Evolutionary conservation across 2,329 filamentous ascomycete genomes (phyloP).

Genomic region (Fusarium oligoseptatum): DNA sequence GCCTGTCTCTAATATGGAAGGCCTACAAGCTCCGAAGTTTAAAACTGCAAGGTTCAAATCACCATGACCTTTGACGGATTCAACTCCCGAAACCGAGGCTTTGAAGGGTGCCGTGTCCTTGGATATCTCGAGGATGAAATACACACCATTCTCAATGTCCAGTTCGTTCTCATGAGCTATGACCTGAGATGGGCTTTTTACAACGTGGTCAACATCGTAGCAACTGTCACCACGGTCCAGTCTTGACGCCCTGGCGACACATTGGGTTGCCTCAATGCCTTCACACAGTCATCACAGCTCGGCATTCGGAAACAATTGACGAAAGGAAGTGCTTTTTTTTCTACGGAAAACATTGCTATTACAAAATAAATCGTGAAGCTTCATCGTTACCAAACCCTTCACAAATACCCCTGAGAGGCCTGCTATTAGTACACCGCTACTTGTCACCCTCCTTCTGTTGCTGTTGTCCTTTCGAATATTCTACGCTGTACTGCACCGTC

Average conservation of each 20-base stretch:
- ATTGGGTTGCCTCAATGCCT: background rate
- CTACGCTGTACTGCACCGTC: conserved; percentile 35
- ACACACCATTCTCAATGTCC: background rate
- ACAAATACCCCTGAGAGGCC: background rate
- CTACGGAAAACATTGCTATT: background rate
- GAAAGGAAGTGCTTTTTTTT: background rate
- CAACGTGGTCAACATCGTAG: background rate
- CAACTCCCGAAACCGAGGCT: background rate
- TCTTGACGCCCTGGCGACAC: background rate
- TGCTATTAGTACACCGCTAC: background rate
- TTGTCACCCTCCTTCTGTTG: background rate
- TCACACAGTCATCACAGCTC: background rate
- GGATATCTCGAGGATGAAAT: background rate
- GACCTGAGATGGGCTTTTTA: background rate
- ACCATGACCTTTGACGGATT: background rate
- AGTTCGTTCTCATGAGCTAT: background rate
- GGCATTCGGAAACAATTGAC: background rate
- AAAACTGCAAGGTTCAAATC: background rate
- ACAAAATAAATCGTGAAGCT: conserved; percentile 21
- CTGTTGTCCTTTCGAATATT: conserved; percentile 22
- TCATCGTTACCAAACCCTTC: background rate
- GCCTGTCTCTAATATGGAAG: background rate
- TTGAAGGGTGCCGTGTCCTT: background rate
- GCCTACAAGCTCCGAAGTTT: background rate
- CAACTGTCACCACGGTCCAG: background rate